Conservation (phyloP, 306 rosid species). For the Vigna nakashimae region DNA sequence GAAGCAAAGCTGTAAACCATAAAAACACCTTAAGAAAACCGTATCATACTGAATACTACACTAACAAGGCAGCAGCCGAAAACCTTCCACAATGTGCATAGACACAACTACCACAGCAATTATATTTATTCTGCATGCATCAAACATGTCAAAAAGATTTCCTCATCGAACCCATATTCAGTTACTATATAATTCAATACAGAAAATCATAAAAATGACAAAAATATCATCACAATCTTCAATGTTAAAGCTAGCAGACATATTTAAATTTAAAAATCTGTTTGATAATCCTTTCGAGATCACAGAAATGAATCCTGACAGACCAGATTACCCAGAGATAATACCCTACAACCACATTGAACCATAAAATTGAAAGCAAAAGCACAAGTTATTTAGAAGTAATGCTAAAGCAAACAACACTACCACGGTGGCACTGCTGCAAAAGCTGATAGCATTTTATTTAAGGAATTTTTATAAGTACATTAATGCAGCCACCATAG, state of each 20-base stretch:
- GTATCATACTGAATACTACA: too few species aligned
- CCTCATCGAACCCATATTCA: neutral
- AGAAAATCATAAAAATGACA: neutral
- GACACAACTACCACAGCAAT: constrained; percentile 6
- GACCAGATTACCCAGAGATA: neutral
- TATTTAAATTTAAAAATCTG: constrained; percentile 2
- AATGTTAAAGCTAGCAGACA: constrained; percentile 1
- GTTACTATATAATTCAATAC: constrained; percentile 3
- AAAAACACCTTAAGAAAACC: too few species aligned
- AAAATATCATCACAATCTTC: neutral
- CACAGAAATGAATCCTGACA: neutral
- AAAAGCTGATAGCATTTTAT: constrained; percentile 23
- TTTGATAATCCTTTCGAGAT: constrained; percentile 1
- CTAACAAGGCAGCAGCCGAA: neutral
- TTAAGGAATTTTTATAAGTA: neutral
- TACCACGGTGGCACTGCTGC: neutral
- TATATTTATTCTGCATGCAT: constrained; percentile 2
- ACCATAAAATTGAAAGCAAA: constrained; percentile 10
- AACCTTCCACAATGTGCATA: neutral
- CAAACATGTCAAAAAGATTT: neutral
- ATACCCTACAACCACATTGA: neutral
- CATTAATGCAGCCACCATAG: neutral
- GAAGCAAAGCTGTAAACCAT: too few species aligned
- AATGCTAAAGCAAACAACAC: neutral
- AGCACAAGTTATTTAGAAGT: neutral